Base-by-base conservation (phyloP, 371 early-diverging fungal species). In the Haplosporangium sp. region DNA sequence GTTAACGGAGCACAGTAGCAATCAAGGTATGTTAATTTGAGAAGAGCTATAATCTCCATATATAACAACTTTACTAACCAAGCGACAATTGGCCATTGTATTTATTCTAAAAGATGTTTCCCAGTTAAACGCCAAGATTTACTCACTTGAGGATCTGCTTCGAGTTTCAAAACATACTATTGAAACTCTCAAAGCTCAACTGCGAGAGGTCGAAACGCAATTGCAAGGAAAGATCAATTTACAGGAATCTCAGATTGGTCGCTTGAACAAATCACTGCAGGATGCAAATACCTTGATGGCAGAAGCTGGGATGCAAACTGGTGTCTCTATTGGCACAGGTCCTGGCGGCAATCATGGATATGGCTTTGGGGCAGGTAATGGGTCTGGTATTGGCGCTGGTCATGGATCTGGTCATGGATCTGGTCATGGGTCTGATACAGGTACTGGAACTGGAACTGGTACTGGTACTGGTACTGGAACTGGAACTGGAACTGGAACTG, bases 151-250 rank as follows among this genome's bases (percentile, higher is more conserved):
- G 68, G 95, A 95, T 62, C 83, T 94, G 13, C 79, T 96, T 11
- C 88, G 92, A 6, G 91, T 94, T 87, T 93, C 95, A 11, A 90
- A 94, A 2, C 92, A 93, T 53, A 95, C 94, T 0, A 92, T 95
- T 40, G 86, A 92, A 42, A 92, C 94, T 17, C 82, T 95, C 34
- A 93, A 95, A 75, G 83, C 84, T 20, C 91, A 93, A 65, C 76
- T 94, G 60, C 88, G 86, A 65, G 92, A 94, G 65, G 74, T 91
- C 0, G 90, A 92, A 38, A 84, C 86, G 39, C 90, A 92, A 58
- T 91, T 92, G 45, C 86, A 91, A 52, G 85, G 85, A 48, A 94
- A 93, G 67, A 76, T 94, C 40, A 86, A 88, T 13, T 84, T 87
- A 8, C 88, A 93, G 84, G 93, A 94, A 65, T 84, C 89, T 42